Evolutionary conservation across 2,329 filamentous ascomycete species (phyloP), one percentile per base, ranked within the genome.

Genomic region (Lachnellula subtilissima): DNA sequence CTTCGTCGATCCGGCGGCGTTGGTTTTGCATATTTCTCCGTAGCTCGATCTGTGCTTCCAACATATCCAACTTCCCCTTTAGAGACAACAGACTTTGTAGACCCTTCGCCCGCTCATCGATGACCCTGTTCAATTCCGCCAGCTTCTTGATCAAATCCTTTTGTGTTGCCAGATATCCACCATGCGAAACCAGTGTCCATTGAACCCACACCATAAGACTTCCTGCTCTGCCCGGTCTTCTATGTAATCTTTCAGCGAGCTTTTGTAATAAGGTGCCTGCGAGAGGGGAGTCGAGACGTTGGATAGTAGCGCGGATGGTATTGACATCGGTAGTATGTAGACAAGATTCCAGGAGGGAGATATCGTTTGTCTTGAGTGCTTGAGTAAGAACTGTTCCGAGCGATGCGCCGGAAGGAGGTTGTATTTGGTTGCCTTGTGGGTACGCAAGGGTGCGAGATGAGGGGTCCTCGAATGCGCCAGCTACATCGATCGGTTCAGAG

Each of bases 181-280:
- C 94, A 69, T 99, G 94, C 1, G 89, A 87, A 36, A 97, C 85
- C 53, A 97, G 82, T 1, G 91, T 93, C 90, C 91, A 96, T 73
- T 97, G 92, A 45, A 97, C 88, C 92, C 94, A 99, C 15, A 88
- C 84, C 81, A 97, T 92, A 35, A 99, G 82, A 68, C 87, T 89
- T 51, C 92, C 91, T 14, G 94, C 93, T 53, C 94, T 84, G 3
- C 93, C 94, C 1, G 94, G 94, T 46, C 91, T 85, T 63, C 88
- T 84, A 73, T 96, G 87, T 70, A 99, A 83, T 57, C 92, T 83
- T 64, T 95, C 88, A 8, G 94, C 90, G 51, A 99, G 82, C 72
- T 90, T 91, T 67, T 86, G 85, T 55, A 99, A 82, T 9, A 99
- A 81, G 7, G 77, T 81, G 37, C 85, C 87, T 6, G 94, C 92